These are phyloP conservation scores for Fusarium oligoseptatum DNA, from an alignment of 2,329 filamentous ascomycete genomes.

Conservation along the genomic window DNA sequence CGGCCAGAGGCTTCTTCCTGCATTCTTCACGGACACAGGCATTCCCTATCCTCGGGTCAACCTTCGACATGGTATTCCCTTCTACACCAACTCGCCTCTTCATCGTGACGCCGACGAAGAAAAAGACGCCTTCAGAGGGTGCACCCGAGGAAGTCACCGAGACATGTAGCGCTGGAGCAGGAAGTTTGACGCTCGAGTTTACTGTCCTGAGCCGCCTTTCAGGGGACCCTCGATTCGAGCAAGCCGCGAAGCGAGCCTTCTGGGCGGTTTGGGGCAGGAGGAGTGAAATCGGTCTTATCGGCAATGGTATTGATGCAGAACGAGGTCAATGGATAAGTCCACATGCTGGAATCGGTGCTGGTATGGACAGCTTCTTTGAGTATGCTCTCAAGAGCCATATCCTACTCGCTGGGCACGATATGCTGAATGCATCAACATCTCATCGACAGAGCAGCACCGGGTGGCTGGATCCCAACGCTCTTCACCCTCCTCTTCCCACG, in stretches of 20 bases:
- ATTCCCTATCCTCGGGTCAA: slow-evolving; percentile 97
- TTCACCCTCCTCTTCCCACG: slow-evolving; percentile 71
- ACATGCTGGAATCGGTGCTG: slow-evolving; percentile 94
- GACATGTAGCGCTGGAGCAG: slow-evolving; percentile 97
- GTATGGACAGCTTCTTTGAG: slow-evolving; percentile 98
- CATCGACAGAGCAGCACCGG: slow-evolving; percentile 56
- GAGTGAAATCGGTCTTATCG: slow-evolving; percentile 88
- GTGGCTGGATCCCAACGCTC: slow-evolving; percentile 74
- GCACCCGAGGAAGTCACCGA: slow-evolving; percentile 82
- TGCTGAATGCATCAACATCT: slow-evolving; percentile 62
- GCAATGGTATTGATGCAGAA: slow-evolving; percentile 92
- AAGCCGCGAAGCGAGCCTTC: slow-evolving; percentile 90
- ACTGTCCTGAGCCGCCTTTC: slow-evolving; percentile 90
- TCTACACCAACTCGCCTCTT: slow-evolving; percentile 88
- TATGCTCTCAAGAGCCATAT: slow-evolving; percentile 97
- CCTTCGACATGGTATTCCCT: slow-evolving; percentile 89
- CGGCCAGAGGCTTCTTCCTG: slow-evolving; percentile 85
- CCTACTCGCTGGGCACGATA: slow-evolving; percentile 81
- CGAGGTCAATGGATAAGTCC: slow-evolving; percentile 89
- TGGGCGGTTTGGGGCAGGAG: slow-evolving; percentile 96
- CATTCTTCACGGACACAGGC: slow-evolving; percentile 91
- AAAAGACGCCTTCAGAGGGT: slow-evolving; percentile 53
- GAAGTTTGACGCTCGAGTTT: slow-evolving; percentile 93
- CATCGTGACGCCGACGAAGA: slow-evolving; percentile 64
- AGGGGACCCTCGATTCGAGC: slow-evolving; percentile 88